A percentile compares a stretch with the other conserved stretches of the same genome.
These are phyloP conservation scores for Colletotrichum scovillei DNA, from an alignment of 2,329 filamentous ascomycete genomes.

Conservation along the genomic window DNA sequence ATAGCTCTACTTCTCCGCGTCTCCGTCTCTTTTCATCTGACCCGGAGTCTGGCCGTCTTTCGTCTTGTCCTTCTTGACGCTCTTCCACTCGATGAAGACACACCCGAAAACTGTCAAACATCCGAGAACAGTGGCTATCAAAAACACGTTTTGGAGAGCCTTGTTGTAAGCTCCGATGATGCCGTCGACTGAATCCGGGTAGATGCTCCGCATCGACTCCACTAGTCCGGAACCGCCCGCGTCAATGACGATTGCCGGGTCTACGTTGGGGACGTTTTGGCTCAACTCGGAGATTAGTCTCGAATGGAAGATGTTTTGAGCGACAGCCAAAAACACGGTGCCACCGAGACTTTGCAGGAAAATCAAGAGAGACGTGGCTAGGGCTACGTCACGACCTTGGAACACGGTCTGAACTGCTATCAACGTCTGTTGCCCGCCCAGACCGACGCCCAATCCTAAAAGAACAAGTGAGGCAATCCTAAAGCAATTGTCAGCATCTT, in stretches of 20 bases:
- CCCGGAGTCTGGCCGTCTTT: neutral
- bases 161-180: constrained; percentile 60
- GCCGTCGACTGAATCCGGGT: constrained; percentile 41
- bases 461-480: constrained; percentile 15
- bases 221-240: constrained; percentile 16
- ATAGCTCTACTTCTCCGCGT: neutral
- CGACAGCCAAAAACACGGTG: constrained; percentile 26
- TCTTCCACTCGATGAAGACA: constrained; percentile 33
- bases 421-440: constrained; percentile 25
- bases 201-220: constrained; percentile 2
- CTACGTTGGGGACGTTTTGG: constrained; percentile 23
- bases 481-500: neutral
- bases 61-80: constrained; percentile 7
- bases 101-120: constrained; percentile 19
- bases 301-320: constrained; percentile 26
- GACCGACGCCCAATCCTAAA: neutral
- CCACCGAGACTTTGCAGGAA: constrained; percentile 23
- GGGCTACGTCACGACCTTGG: constrained; percentile 25
- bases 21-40: neutral
- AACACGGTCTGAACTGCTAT: constrained; percentile 30
- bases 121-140: constrained; percentile 50
- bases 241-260: constrained; percentile 15
- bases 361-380: constrained; percentile 23
- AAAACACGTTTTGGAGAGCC: constrained; percentile 62
- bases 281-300: constrained; percentile 15